Evolutionary conservation across 2,329 filamentous ascomycete species (phyloP).

Genomic region (Xylariales sp.): DNA sequence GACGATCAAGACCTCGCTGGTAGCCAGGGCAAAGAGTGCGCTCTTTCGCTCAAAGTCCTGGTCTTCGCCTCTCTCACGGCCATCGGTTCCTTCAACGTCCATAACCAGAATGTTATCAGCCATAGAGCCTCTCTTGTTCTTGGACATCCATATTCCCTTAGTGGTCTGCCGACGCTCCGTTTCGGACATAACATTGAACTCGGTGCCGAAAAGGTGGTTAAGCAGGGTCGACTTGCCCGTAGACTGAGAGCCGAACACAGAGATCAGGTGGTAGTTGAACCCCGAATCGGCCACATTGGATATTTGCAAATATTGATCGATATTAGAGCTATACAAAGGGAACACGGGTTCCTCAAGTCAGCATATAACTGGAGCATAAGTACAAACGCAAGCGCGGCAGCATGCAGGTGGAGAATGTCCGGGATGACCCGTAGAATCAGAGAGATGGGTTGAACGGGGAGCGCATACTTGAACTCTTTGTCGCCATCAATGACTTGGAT

Average conservation of each 20-base stretch:
- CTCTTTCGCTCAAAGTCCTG: constrained; percentile 99
- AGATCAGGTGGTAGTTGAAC: constrained; percentile 99
- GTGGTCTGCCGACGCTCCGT: constrained; percentile 91
- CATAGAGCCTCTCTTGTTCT: constrained; percentile 82
- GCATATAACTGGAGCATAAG: constrained; percentile 4
- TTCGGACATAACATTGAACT: constrained; percentile 98
- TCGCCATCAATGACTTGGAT: constrained; percentile 96
- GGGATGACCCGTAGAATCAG: background rate
- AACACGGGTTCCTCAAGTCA: constrained; percentile 10
- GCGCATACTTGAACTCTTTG: constrained; percentile 88
- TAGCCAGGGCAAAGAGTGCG: constrained; percentile 92
- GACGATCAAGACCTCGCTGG: constrained; percentile 95
- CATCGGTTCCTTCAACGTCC: constrained; percentile 98
- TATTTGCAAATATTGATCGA: constrained; percentile 76
- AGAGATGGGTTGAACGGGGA: background rate
- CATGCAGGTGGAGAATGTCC: too few species aligned
- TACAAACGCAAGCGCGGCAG: background rate
- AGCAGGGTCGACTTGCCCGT: constrained; percentile 97
- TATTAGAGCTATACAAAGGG: constrained; percentile 52
- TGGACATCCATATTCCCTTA: constrained; percentile 99
- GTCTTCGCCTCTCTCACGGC: constrained; percentile 91
- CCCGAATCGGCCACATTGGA: constrained; percentile 81
- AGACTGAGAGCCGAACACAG: constrained; percentile 97
- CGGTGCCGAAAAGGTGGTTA: constrained; percentile 91
- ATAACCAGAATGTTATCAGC: constrained; percentile 98